Percentiles rank a stretch among this genome's conserved stretches.
These are phyloP conservation scores for Hygrophila difformis DNA, from an alignment of 257 asterid genomes.

Conservation along the genomic window DNA sequence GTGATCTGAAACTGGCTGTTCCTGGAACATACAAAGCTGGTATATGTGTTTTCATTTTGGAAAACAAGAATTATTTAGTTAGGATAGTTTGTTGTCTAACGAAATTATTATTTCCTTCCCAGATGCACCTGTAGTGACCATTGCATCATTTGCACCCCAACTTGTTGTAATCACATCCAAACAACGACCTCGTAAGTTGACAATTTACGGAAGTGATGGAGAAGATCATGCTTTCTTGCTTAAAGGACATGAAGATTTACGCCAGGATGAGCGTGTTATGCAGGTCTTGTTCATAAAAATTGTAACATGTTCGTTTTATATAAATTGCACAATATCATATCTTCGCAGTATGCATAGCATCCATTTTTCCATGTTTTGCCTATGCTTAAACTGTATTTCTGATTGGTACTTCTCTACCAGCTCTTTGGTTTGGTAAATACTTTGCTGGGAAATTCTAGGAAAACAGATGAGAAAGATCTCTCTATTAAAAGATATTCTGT, in stretches of 20 bases:
- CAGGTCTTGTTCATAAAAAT: constrained; percentile 53
- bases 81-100: background rate
- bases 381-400: background rate
- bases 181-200: constrained; percentile 95
- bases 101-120: constrained; percentile 4
- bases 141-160: constrained; percentile 88
- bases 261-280: constrained; percentile 99
- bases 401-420: constrained; percentile 34
- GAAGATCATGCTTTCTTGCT: constrained; percentile 91
- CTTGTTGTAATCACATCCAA: constrained; percentile 96
- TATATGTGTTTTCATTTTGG: constrained; percentile 15
- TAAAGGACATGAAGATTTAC: constrained; percentile 97
- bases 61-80: background rate
- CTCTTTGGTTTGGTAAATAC: constrained; percentile 95
- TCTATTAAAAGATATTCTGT: constrained; percentile 90
- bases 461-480: constrained; percentile 90
- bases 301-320: constrained; percentile 3
- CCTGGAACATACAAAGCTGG: constrained; percentile 99
- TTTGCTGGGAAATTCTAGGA: constrained; percentile 80
- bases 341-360: background rate
- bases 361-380: no score
- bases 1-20: constrained; percentile 85
- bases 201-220: constrained; percentile 94
- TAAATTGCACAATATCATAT: background rate
- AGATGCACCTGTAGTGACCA: constrained; percentile 91